phyloP scores from a whole-genome alignment of 345 rosid species.

The Eutrema japonicum region DNA sequence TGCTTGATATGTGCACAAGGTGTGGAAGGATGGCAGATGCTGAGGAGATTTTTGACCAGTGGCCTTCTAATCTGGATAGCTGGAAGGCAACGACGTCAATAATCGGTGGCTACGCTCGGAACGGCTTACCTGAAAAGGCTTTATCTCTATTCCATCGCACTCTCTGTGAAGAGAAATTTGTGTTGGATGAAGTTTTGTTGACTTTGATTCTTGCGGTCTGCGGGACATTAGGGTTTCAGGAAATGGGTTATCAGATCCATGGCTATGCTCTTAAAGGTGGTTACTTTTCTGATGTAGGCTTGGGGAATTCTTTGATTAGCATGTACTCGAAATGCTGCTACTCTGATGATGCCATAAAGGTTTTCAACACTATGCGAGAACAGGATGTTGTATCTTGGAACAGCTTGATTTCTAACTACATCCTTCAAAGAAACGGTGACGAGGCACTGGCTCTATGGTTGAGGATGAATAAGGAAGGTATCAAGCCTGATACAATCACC shows the following conservation, averaged over 20 bases:
- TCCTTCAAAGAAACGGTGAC: slow-evolving; percentile 75
- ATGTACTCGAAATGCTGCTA: slow-evolving; percentile 74
- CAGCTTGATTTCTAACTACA: slow-evolving; percentile 66
- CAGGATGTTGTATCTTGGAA: slow-evolving; percentile 79
- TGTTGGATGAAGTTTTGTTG: slow-evolving; percentile 65
- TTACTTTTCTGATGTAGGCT: slow-evolving; percentile 50
- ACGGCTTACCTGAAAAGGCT: slow-evolving; percentile 73
- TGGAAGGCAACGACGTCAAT: slow-evolving; percentile 70
- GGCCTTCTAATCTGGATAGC: slow-evolving; percentile 55
- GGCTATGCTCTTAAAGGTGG: slow-evolving; percentile 64
- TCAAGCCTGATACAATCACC: slow-evolving; percentile 62
- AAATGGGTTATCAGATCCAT: slow-evolving; percentile 78
- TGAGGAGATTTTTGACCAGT: slow-evolving; percentile 57
- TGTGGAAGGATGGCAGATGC: slow-evolving; percentile 86
- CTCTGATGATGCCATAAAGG: slow-evolving; percentile 52
- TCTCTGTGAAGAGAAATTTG: slow-evolving; percentile 51
- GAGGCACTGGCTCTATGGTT: slow-evolving; percentile 64
- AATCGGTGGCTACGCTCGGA: slow-evolving; percentile 72
- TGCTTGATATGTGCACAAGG: slow-evolving; percentile 80
- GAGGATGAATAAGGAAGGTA: slow-evolving; percentile 48
- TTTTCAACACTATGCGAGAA: slow-evolving; percentile 54
- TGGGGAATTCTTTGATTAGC: slow-evolving; percentile 73
- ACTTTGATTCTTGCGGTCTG: slow-evolving; percentile 62
- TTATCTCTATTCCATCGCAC: slow-evolving; percentile 51
- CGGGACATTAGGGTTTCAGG: slow-evolving; percentile 73